Percentiles rank a stretch among this genome's conserved stretches.
These are phyloP conservation scores for Epichloe sp. DNA, from an alignment of 2,329 filamentous ascomycete species.

Conservation along the genomic window DNA sequence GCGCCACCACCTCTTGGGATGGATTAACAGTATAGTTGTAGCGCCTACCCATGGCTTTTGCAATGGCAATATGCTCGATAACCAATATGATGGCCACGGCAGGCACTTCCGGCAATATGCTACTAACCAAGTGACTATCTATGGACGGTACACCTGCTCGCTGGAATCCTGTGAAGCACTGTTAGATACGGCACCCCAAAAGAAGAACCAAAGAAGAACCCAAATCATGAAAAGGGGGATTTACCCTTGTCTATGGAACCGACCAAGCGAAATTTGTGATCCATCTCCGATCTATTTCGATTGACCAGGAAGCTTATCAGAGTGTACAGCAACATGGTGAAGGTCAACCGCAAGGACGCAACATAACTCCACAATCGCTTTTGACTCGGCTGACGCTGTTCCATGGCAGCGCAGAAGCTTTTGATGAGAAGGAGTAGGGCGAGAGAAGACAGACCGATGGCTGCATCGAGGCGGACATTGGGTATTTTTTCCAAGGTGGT, in stretches of 20 bases:
- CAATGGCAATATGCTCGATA: conserved; percentile 74
- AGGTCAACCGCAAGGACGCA: conserved; percentile 61
- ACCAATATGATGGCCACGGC: conserved; percentile 63
- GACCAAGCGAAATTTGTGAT: conserved; percentile 48
- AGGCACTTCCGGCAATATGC: conserved; percentile 50
- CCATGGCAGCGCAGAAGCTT: conserved; percentile 44
- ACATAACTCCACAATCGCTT: conserved; percentile 59
- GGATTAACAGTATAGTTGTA: conserved; percentile 71
- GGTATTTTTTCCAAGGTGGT: conserved; percentile 27
- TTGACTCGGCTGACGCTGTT: conserved; percentile 43
- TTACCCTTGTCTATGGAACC: conserved; percentile 50
- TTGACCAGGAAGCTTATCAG: conserved; percentile 60
- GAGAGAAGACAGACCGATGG: conserved; percentile 57
- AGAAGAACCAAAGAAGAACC: neutral
- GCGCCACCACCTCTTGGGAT: conserved; percentile 67
- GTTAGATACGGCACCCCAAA: conserved; percentile 7
- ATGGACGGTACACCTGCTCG: conserved; percentile 47
- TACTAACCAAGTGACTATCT: conserved; percentile 38
- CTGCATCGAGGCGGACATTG: conserved; percentile 48
- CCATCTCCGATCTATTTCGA: conserved; percentile 30
- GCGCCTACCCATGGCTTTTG: conserved; percentile 67
- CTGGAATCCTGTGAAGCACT: conserved; percentile 40
- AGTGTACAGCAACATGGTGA: conserved; percentile 64
- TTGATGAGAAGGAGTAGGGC: conserved; percentile 53
- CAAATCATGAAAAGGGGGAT: too few relatives aligned